These are phyloP conservation scores for Zygnema circumcarinatum DNA, from an alignment of 139 green algal genomes.

Conservation along the genomic window DNA sequence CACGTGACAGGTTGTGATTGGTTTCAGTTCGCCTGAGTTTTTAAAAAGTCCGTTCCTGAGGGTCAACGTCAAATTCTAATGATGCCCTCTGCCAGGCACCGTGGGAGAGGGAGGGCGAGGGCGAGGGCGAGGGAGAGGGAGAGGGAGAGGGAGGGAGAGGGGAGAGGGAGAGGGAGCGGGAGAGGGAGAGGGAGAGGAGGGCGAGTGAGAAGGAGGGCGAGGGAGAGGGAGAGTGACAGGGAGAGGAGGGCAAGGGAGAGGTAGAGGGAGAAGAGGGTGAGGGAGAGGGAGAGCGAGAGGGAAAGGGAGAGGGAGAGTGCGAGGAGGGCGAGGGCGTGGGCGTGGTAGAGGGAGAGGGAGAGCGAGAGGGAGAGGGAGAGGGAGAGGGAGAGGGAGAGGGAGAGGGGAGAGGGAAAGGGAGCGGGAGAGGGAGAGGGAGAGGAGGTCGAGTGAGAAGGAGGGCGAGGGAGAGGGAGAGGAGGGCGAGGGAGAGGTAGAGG, in stretches of 20 bases:
- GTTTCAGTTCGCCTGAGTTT: no score
- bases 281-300: neutral
- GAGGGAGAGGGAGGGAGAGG: no score
- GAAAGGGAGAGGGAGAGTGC: neutral
- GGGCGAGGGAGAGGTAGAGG: neutral
- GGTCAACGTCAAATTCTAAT: no score
- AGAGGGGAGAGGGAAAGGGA: neutral
- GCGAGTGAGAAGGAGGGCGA: no score
- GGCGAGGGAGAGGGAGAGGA: neutral
- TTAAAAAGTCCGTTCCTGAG: no score
- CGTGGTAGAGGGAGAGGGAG: neutral
- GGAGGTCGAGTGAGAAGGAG: neutral
- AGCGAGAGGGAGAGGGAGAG: neutral
- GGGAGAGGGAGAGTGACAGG: neutral
- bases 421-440: neutral
- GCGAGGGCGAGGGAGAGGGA: no score
- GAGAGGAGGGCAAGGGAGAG: neutral
- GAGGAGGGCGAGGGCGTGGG: neutral
- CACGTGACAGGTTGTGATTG: no score
- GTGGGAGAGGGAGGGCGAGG: no score
- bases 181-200: no score
- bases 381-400: neutral
- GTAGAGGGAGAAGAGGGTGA: neutral
- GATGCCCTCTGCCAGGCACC: no score
- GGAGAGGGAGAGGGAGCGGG: no score